phyloP scores from a whole-genome alignment of 306 rosid genomes.

The Quercus suber region DNA sequence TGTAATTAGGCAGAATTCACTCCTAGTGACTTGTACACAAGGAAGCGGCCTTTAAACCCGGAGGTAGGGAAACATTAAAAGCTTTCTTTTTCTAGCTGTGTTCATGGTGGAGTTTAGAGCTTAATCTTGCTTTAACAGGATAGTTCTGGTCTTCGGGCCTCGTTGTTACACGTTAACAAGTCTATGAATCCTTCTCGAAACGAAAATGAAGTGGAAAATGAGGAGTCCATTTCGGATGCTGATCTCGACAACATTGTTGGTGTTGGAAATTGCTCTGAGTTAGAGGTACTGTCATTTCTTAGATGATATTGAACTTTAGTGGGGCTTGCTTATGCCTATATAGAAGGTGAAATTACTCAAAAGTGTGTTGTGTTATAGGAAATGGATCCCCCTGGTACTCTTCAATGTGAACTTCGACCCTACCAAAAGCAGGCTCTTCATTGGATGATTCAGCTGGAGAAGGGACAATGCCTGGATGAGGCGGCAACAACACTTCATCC shows the following conservation, averaged over 20 bases:
- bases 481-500: constrained; percentile 87
- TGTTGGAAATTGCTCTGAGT: constrained; percentile 67
- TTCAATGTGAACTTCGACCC: constrained; percentile 78
- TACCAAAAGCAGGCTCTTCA: constrained; percentile 92
- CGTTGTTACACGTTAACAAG: constrained; percentile 31
- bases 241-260: constrained; percentile 89
- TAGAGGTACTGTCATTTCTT: constrained; percentile 57
- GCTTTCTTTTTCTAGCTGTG: background rate
- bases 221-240: constrained; percentile 62
- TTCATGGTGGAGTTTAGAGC: constrained; percentile 10
- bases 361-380: constrained; percentile 48
- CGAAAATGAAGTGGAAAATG: constrained; percentile 52
- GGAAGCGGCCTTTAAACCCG: constrained; percentile 66
- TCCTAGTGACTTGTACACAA: constrained; percentile 69
- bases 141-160: constrained; percentile 43
- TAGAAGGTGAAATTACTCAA: constrained; percentile 19
- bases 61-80: constrained; percentile 39
- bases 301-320: constrained; percentile 17
- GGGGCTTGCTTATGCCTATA: constrained; percentile 14
- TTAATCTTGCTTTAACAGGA: constrained; percentile 36
- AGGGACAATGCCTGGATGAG: constrained; percentile 60
- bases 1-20: constrained; percentile 75
- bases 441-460: constrained; percentile 89
- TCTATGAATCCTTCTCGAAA: constrained; percentile 51
- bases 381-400: constrained; percentile 78